Base-by-base conservation (phyloP, 1,139 yeast species). In the Taiozyma sp. region DNA sequence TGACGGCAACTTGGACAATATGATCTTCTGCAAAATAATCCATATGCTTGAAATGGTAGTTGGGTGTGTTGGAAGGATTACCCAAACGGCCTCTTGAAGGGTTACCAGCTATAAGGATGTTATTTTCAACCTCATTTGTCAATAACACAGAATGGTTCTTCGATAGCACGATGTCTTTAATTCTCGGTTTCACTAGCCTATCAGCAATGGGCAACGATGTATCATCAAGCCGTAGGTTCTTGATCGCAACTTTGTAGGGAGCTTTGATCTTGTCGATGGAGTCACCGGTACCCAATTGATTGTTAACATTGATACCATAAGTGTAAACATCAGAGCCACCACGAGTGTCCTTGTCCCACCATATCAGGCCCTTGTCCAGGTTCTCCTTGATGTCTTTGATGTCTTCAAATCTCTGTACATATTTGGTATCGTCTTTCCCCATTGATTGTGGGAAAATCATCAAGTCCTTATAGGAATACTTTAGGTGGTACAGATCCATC, bases 61-160 rank as follows among this genome's bases (percentile, higher is more conserved):
- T 67, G 65, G 70, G 77, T 47, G 55, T 65, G 56, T 62, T 69
- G 3, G 67, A 64, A 14, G 76, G 75, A 54, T 78, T 78, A 0
- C 96, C 96, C 24, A 88, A 68, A 49, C 96, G 71, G 2, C 96
- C 96, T 52, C 86, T 72, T 1, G 86, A 75, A 2, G 87, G 86
- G 42, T 81, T 74, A 1, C 97, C 97, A 58, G 86, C 79, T 0
- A 85, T 69, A 54, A 70, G 81, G 0, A 88, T 59, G 47, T 75
- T 74, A 5, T 81, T 80, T 2, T 55, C 43, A 0, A 66, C 58
- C 45, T 79, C 81, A 16, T 74, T 72, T 0, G 92, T 81, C 3
- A 86, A 60, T 0, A 84, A 67, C 1, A 85, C 68, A 0, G 92
- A 76, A 63, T 88, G 96, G 56, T 82, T 80, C 63, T 84, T 86